A percentile compares a stretch with the other conserved stretches of the same genome.
phyloP scores from a whole-genome alignment of 1,284 basidiomycete species.

The Uromyces viciae-fabae region DNA sequence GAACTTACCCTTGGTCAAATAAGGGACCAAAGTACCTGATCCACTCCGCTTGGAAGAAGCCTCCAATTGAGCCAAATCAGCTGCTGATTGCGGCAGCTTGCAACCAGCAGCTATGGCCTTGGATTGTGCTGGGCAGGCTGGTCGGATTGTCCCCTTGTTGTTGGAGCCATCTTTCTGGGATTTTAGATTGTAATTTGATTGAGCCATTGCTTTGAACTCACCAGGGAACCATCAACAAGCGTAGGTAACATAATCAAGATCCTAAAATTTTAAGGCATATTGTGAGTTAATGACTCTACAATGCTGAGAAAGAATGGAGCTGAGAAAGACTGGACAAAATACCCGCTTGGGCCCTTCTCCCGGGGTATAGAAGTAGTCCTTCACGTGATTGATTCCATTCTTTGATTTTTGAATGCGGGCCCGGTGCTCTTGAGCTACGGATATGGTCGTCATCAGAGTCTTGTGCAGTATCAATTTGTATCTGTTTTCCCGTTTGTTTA shows the following conservation, averaged over 20 bases:
- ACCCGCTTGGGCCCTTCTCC: too few relatives aligned
- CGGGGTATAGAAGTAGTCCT: too few relatives aligned
- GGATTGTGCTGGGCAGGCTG: neutral
- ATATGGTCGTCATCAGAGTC: neutral
- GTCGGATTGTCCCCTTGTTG: neutral
- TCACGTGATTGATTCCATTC: too few relatives aligned
- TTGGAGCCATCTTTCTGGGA: neutral
- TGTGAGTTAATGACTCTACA: too few relatives aligned
- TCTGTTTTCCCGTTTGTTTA: neutral
- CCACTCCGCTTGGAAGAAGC: too few relatives aligned
- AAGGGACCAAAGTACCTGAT: neutral
- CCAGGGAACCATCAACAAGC: neutral
- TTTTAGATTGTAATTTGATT: conserved; percentile 7
- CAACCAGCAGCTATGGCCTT: neutral
- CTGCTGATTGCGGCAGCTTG: too few relatives aligned
- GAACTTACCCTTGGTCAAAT: neutral
- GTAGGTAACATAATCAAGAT: neutral
- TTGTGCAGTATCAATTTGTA: neutral
- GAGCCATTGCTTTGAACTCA: neutral
- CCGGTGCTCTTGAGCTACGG: neutral
- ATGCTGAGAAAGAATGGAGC: too few relatives aligned
- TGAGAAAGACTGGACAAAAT: too few relatives aligned
- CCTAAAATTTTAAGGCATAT: neutral
- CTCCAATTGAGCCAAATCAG: too few relatives aligned
- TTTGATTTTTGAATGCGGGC: too few relatives aligned